Evolutionary conservation across 331 rosid genomes (phyloP), one percentile per base, ranked within the genome.

Genomic region (Arachis monticola): DNA sequence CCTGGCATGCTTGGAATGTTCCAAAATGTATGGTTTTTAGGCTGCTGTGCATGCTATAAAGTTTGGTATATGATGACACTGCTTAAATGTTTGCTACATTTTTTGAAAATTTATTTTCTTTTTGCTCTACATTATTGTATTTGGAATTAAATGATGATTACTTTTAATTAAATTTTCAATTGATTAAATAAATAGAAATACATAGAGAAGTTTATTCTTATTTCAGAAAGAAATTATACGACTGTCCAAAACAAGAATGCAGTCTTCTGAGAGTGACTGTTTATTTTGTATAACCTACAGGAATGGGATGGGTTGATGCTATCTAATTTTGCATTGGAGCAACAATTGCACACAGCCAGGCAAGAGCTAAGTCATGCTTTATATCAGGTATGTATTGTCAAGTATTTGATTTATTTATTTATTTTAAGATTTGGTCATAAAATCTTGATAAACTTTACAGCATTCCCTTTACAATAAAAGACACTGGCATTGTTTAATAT

Each of bases 1-100:
- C 99, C 98, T 47, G 98, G 99, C 75, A 95, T 95, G 99, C 96
- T 95, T 13, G 97, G 96, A 80, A 90, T 95, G 97, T 92, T 95
- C 85, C 98, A 92, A 84, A 89, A 87, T 81, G 99, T 95, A 92
- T 79, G 93, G 48, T 44, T 61, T 72, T 78, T 8, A 60, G 52
- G 47, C 60, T 66, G 10, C 56, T 41, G 66, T 27, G 69, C 40
- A 58, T 56, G 8, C 62, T 46, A 22, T 22, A 22, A 22, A 22
- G 27, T 22, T 22, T 22, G 27, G 27, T 22, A 22, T 22, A 22
- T 22, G 27, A 22, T 22, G 27, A 22, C 27, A 22, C 27, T 22
- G 27, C 27, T 22, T 22, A 22, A 22, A 22, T 22, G 27, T 22
- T 22, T 22, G 27, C 27, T 22, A 22, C 27, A 22, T 22, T 22